Evolutionary conservation across 352 stramenopile genomes (phyloP).

Genomic region (Phytophthora brassicae): DNA sequence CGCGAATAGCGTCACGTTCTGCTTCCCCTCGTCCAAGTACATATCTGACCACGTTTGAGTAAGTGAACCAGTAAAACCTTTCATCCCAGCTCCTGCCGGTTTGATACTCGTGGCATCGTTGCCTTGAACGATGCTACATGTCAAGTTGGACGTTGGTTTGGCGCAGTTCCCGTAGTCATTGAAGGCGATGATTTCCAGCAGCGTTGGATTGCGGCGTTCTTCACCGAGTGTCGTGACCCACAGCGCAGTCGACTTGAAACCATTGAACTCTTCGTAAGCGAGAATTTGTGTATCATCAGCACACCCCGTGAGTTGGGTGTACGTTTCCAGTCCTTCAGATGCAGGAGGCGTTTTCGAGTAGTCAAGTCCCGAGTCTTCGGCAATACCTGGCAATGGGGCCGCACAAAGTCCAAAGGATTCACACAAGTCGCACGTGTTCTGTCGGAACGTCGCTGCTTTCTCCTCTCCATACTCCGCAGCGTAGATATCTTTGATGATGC

Average conservation of each 20-base stretch:
- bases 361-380: conserved; percentile 59
- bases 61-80: conserved; percentile 38
- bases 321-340: conserved; percentile 33
- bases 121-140: conserved; percentile 45
- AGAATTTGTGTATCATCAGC: conserved; percentile 51
- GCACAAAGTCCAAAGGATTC: conserved; percentile 51
- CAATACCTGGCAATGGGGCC: conserved; percentile 53
- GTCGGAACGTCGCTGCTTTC: conserved; percentile 40
- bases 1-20: conserved; percentile 52
- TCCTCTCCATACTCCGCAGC: conserved; percentile 36
- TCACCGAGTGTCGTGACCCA: conserved; percentile 58
- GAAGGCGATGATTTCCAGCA: conserved; percentile 56
- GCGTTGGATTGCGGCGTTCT: conserved; percentile 55
- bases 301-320: conserved; percentile 64
- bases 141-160: conserved; percentile 49
- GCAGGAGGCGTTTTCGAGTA: conserved; percentile 37
- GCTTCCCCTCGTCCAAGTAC: conserved; percentile 49
- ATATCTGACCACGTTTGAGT: conserved; percentile 26
- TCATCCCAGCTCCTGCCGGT: conserved; percentile 42
- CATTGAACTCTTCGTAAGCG: conserved; percentile 66
- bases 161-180: conserved; percentile 55
- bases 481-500: conserved; percentile 43
- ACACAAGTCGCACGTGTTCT: conserved; percentile 49
- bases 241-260: conserved; percentile 37
- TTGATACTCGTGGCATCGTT: conserved; percentile 43